Conservation (phyloP, 768 basidiomycete species). For the Suillus decipiens region DNA sequence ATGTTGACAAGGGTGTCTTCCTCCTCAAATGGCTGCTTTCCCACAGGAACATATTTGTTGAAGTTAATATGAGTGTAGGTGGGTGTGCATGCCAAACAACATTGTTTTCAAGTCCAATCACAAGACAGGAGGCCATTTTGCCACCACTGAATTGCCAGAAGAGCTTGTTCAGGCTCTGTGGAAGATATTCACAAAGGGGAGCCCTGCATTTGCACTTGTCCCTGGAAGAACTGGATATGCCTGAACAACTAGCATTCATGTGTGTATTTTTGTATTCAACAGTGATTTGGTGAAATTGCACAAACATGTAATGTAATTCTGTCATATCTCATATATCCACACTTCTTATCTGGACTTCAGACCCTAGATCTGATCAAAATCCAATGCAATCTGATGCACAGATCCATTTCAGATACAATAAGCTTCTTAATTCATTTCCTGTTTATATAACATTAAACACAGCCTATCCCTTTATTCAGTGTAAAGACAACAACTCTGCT, state of each 20-base stretch:
- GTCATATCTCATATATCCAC: too few species aligned
- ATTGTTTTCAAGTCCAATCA: slow-evolving; percentile 53
- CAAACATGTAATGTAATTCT: slow-evolving; percentile 20
- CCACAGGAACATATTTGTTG: too few species aligned
- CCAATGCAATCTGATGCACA: too few species aligned
- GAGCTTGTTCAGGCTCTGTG: slow-evolving; percentile 50
- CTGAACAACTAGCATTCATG: slow-evolving; percentile 1
- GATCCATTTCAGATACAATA: too few species aligned
- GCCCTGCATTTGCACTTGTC: slow-evolving; percentile 52
- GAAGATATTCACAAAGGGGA: slow-evolving; percentile 57
- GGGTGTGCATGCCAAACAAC: slow-evolving; percentile 39
- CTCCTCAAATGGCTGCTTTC: too few species aligned
- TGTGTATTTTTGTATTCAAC: neutral
- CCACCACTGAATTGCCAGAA: slow-evolving; percentile 51
- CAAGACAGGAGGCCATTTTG: slow-evolving; percentile 58
- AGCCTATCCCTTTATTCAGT: too few species aligned
- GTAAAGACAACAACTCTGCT: too few species aligned
- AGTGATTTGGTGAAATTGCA: neutral
- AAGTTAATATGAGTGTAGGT: slow-evolving; percentile 36
- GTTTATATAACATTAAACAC: too few species aligned
- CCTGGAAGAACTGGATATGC: slow-evolving; percentile 45
- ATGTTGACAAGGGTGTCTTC: too few species aligned
- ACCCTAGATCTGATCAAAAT: too few species aligned
- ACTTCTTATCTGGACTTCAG: too few species aligned
- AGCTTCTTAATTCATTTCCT: too few species aligned